Conservation (phyloP, 495 filamentous ascomycete species). For the Penicillium parvum region DNA sequence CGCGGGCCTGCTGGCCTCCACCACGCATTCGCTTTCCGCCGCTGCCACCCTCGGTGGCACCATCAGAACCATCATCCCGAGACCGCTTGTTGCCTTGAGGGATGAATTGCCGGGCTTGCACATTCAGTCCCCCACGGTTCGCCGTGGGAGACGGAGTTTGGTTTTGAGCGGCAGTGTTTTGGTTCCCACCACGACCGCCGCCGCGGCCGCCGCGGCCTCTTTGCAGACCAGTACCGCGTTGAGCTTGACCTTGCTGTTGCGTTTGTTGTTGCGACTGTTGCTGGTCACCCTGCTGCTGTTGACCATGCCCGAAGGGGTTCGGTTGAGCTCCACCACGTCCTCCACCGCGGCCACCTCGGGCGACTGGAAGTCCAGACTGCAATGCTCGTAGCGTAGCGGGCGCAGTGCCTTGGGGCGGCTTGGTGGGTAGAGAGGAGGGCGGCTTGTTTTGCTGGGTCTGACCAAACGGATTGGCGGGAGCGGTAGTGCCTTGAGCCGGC, state of each 20-base stretch:
- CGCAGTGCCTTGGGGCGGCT: slow-evolving; percentile 35
- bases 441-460: slow-evolving; percentile 23
- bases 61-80: slow-evolving; percentile 57
- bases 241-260: slow-evolving; percentile 17
- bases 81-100: slow-evolving; percentile 62
- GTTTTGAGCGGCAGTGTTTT: slow-evolving; percentile 28
- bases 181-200: slow-evolving; percentile 44
- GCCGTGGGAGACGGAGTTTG: slow-evolving; percentile 32
- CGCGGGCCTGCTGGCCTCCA: slow-evolving; percentile 38
- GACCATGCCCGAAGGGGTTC: slow-evolving; percentile 28
- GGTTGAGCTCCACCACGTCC: slow-evolving; percentile 28
- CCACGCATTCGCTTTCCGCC: slow-evolving; percentile 53
- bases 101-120: slow-evolving; percentile 56
- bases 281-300: slow-evolving; percentile 20
- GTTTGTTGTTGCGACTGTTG: slow-evolving; percentile 16
- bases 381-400: slow-evolving; percentile 36
- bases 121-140: slow-evolving; percentile 43
- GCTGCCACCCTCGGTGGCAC: slow-evolving; percentile 31
- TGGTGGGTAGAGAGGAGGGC: slow-evolving; percentile 29
- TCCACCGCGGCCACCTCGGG: slow-evolving; percentile 33
- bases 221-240: slow-evolving; percentile 40
- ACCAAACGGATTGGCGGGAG: slow-evolving; percentile 31
- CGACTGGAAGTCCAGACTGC: slow-evolving; percentile 49
- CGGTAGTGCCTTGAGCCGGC: slow-evolving; percentile 1
- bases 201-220: slow-evolving; percentile 44